Evolutionary conservation across 177 flowering plant species (phyloP).

Genomic region (Vitis hybrid): DNA sequence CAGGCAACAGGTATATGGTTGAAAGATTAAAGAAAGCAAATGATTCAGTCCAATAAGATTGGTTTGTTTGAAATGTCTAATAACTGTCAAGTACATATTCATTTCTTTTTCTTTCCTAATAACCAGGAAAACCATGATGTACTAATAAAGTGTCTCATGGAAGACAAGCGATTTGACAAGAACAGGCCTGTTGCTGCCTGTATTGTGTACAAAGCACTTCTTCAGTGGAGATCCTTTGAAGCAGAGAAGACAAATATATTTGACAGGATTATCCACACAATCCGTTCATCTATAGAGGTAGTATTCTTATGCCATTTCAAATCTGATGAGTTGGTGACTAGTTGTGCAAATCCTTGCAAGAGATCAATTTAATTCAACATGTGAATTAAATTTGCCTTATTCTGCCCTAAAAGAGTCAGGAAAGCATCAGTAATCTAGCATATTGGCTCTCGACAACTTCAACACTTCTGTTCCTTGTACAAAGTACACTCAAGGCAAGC

Average conservation of each 20-base stretch:
- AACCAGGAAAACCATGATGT: conserved; percentile 72
- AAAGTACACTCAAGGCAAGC: conserved; percentile 71
- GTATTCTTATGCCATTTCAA: neutral
- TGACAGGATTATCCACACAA: conserved; percentile 68
- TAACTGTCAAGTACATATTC: neutral
- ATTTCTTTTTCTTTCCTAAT: neutral
- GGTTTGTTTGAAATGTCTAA: neutral
- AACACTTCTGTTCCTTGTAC: conserved; percentile 68
- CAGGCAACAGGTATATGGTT: conserved; percentile 66
- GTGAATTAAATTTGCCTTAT: conserved; percentile 9
- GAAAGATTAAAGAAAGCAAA: conserved; percentile 2
- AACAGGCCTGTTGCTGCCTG: conserved; percentile 65
- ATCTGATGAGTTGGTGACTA: neutral
- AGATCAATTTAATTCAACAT: neutral
- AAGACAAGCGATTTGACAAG: conserved; percentile 63
- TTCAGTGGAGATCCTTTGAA: conserved; percentile 88
- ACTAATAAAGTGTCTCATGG: conserved; percentile 66
- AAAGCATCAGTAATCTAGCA: conserved; percentile 47
- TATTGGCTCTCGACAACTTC: conserved; percentile 86
- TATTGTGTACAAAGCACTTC: conserved; percentile 61
- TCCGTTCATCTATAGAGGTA: conserved; percentile 69
- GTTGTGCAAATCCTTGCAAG: neutral
- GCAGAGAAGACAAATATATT: conserved; percentile 78
- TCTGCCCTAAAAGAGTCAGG: conserved; percentile 45
- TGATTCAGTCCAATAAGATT: neutral